These are phyloP conservation scores for Fomitopsis schrenkii DNA, from an alignment of 1,284 basidiomycete species.

Conservation along the genomic window DNA sequence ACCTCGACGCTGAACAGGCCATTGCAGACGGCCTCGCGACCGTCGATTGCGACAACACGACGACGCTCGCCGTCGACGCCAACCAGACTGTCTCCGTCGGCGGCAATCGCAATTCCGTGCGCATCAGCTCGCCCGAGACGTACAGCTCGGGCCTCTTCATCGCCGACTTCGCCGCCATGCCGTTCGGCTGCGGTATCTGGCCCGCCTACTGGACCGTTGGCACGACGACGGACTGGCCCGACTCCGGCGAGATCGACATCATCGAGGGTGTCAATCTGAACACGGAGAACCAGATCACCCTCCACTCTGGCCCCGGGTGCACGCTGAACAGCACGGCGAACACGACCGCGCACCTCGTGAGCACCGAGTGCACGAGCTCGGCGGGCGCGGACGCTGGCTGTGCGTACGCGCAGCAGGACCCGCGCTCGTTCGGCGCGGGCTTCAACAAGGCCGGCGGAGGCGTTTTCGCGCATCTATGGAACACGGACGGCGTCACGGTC, in stretches of 20 bases:
- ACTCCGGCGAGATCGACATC: slow-evolving; percentile 42
- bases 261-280: slow-evolving; percentile 59
- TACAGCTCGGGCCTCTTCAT: slow-evolving; percentile 75
- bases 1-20: slow-evolving; percentile 43
- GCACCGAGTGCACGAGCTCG: slow-evolving; percentile 45
- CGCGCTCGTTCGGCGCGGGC: slow-evolving; percentile 58
- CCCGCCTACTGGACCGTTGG: slow-evolving; percentile 67
- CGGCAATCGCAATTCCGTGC: slow-evolving; percentile 63
- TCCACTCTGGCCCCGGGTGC: slow-evolving; percentile 60
- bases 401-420: slow-evolving; percentile 49
- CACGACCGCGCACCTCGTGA: slow-evolving; percentile 29
- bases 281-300: slow-evolving; percentile 61
- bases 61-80: slow-evolving; percentile 62
- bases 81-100: slow-evolving; percentile 45
- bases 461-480: slow-evolving; percentile 74
- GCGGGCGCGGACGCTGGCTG: slow-evolving; percentile 61
- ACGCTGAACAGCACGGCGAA: slow-evolving; percentile 35
- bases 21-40: slow-evolving; percentile 49
- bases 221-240: slow-evolving; percentile 64
- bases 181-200: slow-evolving; percentile 79
- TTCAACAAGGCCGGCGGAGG: slow-evolving; percentile 73
- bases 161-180: slow-evolving; percentile 74
- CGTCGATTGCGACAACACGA: slow-evolving; percentile 49
- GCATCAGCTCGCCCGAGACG: slow-evolving; percentile 63
- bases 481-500: slow-evolving; percentile 62